Conservation (phyloP, 2,329 filamentous ascomycete species). For the Bertia moriformis region DNA sequence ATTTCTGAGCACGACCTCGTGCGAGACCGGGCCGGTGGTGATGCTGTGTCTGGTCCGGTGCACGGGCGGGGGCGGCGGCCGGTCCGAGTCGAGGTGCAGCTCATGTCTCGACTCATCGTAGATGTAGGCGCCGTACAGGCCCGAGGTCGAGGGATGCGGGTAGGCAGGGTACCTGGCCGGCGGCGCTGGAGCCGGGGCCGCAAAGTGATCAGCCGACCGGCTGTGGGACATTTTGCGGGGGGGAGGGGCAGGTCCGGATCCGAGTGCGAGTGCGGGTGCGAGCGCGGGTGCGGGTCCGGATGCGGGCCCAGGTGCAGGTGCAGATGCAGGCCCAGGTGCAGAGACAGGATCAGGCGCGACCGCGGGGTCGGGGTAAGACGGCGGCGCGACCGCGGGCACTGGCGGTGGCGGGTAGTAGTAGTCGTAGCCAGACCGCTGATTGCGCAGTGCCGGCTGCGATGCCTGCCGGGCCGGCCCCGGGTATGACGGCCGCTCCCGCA, state of each 20-base stretch:
- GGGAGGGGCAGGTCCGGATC: not conserved
- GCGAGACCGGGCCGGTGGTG: conserved; percentile 22
- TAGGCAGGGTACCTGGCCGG: not conserved
- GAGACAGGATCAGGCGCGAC: not conserved
- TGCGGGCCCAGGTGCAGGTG: no score
- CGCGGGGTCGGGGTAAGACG: not conserved
- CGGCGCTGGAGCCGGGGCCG: no score
- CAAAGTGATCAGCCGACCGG: not conserved
- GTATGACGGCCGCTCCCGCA: no score
- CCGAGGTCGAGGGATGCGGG: conserved; percentile 6
- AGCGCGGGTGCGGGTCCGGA: no score
- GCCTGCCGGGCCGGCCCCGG: no score
- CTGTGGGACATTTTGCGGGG: not conserved
- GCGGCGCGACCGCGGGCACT: not conserved
- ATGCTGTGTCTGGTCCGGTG: conserved; percentile 33
- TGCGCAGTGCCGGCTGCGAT: not conserved
- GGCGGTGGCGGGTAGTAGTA: no score
- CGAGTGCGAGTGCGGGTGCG: not conserved
- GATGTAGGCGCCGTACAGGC: conserved; percentile 7
- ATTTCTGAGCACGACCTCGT: no score
- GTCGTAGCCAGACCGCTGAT: not conserved
- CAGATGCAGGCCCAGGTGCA: no score
- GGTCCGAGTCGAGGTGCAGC: conserved; percentile 23
- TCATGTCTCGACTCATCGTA: conserved; percentile 17
- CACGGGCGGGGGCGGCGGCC: conserved; percentile 39